Conservation (phyloP, 495 filamentous ascomycete genomes). For the Podospora fimiseda region DNA sequence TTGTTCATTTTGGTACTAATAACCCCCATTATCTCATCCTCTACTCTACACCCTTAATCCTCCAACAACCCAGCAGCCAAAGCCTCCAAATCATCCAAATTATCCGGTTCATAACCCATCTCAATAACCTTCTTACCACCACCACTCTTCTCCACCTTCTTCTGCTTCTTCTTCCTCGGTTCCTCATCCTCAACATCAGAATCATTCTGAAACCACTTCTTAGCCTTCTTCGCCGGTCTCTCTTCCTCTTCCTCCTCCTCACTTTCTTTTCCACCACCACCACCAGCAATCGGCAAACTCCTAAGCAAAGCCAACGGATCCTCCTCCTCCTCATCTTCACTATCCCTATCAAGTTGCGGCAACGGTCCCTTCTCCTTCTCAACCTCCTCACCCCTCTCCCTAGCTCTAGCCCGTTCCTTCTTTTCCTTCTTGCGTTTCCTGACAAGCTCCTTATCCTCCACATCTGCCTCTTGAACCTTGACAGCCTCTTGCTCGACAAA, state of each 20-base stretch:
- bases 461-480: constrained; percentile 69
- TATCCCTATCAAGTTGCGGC: constrained; percentile 24
- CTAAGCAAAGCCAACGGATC: constrained; percentile 46
- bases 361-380: constrained; percentile 27
- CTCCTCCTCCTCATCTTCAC: constrained; percentile 28
- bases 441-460: constrained; percentile 70
- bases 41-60: too few species aligned
- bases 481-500: constrained; percentile 70
- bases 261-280: constrained; percentile 16
- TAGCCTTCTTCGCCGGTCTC: constrained; percentile 38
- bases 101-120: constrained; percentile 63
- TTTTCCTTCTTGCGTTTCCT: constrained; percentile 80
- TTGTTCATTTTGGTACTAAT: too few species aligned
- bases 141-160: constrained; percentile 40
- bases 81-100: constrained; percentile 82
- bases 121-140: constrained; percentile 44
- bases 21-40: too few species aligned
- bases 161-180: constrained; percentile 38
- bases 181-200: constrained; percentile 31
- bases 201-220: constrained; percentile 46
- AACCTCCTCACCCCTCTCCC: constrained; percentile 55
- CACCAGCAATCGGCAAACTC: constrained; percentile 43
- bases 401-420: constrained; percentile 74
- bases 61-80: constrained; percentile 77
- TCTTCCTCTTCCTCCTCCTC: constrained; percentile 28